phyloP scores from a whole-genome alignment of 164 flowering plant species.

The Macadamia integrifolia region DNA sequence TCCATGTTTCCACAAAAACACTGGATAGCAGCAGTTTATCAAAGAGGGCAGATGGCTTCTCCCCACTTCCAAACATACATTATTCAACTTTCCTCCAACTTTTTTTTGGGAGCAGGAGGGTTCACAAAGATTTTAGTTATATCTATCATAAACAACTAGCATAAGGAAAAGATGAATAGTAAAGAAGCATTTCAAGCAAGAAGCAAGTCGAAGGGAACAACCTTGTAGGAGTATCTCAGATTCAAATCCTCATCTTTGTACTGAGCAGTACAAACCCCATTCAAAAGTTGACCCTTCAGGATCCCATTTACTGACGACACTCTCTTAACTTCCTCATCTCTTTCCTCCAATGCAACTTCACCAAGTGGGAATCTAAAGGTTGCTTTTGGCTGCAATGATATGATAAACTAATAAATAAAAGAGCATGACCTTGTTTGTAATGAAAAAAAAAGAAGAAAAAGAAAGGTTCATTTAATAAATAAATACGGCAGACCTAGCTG shows the following conservation, averaged over 20 bases:
- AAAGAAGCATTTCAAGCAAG: neutral
- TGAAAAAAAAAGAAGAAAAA: neutral
- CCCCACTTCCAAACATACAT: no score
- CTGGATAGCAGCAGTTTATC: no score
- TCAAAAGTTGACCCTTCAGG: slow-evolving; percentile 49
- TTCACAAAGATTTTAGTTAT: no score
- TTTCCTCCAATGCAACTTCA: slow-evolving; percentile 78
- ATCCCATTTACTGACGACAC: slow-evolving; percentile 54
- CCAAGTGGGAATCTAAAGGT: slow-evolving; percentile 76
- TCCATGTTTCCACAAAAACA: no score
- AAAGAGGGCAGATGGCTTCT: no score
- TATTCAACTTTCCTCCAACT: no score
- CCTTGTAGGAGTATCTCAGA: slow-evolving; percentile 80
- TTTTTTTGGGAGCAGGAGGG: no score
- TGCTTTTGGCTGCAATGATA: slow-evolving; percentile 70
- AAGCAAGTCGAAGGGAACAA: slow-evolving; percentile 15
- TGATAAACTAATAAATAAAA: neutral
- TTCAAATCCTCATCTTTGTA: slow-evolving; percentile 61
- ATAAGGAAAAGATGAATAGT: no score
- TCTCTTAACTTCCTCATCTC: slow-evolving; percentile 57
- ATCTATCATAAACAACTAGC: neutral
- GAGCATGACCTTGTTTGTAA: neutral
- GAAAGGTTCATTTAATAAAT: neutral
- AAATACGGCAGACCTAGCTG: neutral
- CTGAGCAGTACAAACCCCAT: slow-evolving; percentile 71